Conservation (phyloP, 192 early-diverging fungal genomes). For the Obelidium mucronatum region DNA sequence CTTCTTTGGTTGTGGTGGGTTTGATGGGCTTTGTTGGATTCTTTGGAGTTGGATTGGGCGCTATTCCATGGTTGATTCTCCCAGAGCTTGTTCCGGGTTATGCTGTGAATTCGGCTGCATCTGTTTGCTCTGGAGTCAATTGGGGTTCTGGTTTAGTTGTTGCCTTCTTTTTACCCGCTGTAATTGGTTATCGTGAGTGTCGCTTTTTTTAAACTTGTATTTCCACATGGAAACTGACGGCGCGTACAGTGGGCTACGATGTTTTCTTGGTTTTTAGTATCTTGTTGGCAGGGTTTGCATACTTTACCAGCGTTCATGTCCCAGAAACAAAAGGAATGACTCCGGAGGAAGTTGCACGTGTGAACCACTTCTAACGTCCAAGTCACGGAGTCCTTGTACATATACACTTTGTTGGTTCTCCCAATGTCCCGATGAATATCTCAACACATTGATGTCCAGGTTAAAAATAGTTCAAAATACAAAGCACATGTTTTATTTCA, state of each 20-base stretch:
- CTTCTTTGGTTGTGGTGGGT: slow-evolving; percentile 36
- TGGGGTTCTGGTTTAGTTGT: slow-evolving; percentile 72
- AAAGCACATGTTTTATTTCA: too few species aligned
- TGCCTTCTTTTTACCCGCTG: slow-evolving; percentile 68
- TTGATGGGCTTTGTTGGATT: slow-evolving; percentile 77
- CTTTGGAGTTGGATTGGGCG: slow-evolving; percentile 81
- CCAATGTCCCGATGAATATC: too few species aligned
- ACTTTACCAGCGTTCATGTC: slow-evolving; percentile 76
- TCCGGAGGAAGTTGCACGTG: slow-evolving; percentile 68
- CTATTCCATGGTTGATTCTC: slow-evolving; percentile 86
- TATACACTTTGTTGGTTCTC: too few species aligned
- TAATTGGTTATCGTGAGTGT: slow-evolving; percentile 49
- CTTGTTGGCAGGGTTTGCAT: slow-evolving; percentile 66
- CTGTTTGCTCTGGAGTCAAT: slow-evolving; percentile 76
- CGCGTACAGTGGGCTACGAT: slow-evolving; percentile 51
- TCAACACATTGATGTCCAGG: too few species aligned
- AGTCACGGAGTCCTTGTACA: too few species aligned
- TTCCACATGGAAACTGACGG: background rate
- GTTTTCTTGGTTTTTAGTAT: slow-evolving; percentile 74
- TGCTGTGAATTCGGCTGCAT: slow-evolving; percentile 73
- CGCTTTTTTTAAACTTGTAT: background rate
- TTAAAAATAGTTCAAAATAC: too few species aligned
- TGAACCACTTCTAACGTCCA: slow-evolving; percentile 16
- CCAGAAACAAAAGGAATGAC: slow-evolving; percentile 82
- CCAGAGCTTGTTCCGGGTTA: slow-evolving; percentile 81